Conservation (phyloP, 2,329 filamentous ascomycete species). For the Monascus ruber region DNA sequence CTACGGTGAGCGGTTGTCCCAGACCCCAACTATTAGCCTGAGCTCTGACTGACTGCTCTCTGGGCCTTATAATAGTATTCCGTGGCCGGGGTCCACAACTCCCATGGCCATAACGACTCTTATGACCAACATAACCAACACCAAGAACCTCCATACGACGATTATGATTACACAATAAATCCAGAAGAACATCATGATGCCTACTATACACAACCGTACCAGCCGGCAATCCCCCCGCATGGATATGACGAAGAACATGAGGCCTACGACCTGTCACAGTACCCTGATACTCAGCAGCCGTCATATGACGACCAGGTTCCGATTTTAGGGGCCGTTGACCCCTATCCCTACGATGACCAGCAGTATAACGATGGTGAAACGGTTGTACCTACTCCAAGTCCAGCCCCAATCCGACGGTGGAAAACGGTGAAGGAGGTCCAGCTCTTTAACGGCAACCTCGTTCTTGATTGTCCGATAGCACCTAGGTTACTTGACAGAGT, state of each 20-base stretch:
- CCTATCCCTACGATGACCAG: slow-evolving; percentile 43
- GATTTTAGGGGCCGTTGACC: slow-evolving; percentile 57
- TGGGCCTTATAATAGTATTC: slow-evolving; percentile 44
- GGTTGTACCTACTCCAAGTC: slow-evolving; percentile 35
- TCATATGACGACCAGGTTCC: slow-evolving; percentile 63
- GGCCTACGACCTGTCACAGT: slow-evolving; percentile 45
- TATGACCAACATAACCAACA: slow-evolving; percentile 44
- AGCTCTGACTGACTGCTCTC: slow-evolving; percentile 4
- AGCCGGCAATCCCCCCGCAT: slow-evolving; percentile 38
- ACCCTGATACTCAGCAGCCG: slow-evolving; percentile 39
- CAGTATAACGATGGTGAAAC: slow-evolving; percentile 31
- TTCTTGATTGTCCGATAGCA: slow-evolving; percentile 91
- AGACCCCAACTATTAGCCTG: background rate
- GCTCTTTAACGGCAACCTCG: slow-evolving; percentile 89
- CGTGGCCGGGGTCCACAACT: slow-evolving; percentile 54
- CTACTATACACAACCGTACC: slow-evolving; percentile 75
- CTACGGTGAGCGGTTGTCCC: slow-evolving; percentile 52
- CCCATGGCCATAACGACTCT: slow-evolving; percentile 51
- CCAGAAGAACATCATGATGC: slow-evolving; percentile 79
- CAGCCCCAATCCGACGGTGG: slow-evolving; percentile 66
- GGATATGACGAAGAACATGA: slow-evolving; percentile 29
- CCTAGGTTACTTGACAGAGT: slow-evolving; percentile 78
- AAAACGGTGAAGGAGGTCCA: slow-evolving; percentile 99
- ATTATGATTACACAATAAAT: slow-evolving; percentile 61
- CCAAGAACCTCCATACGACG: slow-evolving; percentile 36